Percentiles rank a stretch among this genome's conserved stretches.
Evolutionary conservation across 352 stramenopile species (phyloP).

Genomic region (Pythium vanterpoolii): DNA sequence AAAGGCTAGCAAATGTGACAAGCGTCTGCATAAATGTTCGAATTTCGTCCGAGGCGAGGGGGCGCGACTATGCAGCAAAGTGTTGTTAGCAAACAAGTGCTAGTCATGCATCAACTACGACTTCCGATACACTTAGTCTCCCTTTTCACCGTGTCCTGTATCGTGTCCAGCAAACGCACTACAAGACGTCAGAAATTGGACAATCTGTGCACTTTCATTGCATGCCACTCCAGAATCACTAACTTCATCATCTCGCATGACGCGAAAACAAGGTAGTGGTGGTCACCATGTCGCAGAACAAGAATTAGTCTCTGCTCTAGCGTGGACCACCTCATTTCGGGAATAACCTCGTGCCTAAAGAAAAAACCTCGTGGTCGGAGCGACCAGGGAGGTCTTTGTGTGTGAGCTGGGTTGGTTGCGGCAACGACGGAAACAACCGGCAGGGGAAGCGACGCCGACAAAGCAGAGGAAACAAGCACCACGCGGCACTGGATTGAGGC

Average conservation of each 20-base stretch:
- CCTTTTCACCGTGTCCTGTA: too few relatives aligned
- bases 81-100: background rate
- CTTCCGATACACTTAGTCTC: too few relatives aligned
- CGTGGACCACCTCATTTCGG: slow-evolving; percentile 3
- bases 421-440: background rate
- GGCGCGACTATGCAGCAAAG: slow-evolving; percentile 9
- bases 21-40: slow-evolving; percentile 8
- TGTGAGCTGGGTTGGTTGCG: slow-evolving; percentile 15
- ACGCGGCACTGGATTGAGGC: background rate
- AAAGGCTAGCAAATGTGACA: slow-evolving; percentile 8
- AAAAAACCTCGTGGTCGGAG: slow-evolving; percentile 7
- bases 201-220: too few relatives aligned
- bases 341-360: slow-evolving; percentile 9
- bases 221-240: too few relatives aligned
- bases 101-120: background rate
- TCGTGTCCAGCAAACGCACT: too few relatives aligned
- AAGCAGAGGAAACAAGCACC: slow-evolving; percentile 1
- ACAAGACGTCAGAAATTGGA: too few relatives aligned
- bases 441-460: slow-evolving; percentile 1
- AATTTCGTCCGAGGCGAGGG: background rate
- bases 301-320: background rate
- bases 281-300: slow-evolving; percentile 2
- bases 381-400: slow-evolving; percentile 11
- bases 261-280: slow-evolving; percentile 13
- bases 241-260: too few relatives aligned